Evolutionary conservation across 1,139 yeast species (phyloP).

Genomic region (Sugiyamaella castrensis): DNA sequence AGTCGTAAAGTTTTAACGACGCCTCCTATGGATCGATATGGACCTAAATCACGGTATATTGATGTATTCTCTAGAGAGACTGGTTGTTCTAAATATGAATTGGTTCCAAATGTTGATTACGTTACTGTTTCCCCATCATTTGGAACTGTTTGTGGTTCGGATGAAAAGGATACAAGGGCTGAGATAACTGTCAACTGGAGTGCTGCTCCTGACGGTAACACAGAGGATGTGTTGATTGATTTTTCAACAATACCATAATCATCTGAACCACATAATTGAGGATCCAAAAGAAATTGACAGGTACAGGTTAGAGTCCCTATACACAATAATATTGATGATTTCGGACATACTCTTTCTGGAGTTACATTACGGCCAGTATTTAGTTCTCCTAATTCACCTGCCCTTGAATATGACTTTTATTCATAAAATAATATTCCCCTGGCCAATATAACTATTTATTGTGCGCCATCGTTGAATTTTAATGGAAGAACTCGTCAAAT

Average conservation of each 20-base stretch:
- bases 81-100: conserved; percentile 11
- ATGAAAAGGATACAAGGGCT: conserved; percentile 12
- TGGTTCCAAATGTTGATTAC: conserved; percentile 14
- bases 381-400: conserved; percentile 15
- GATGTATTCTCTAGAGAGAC: conserved; percentile 21
- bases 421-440: conserved; percentile 9
- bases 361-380: conserved; percentile 23
- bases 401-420: conserved; percentile 18
- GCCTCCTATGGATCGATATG: conserved; percentile 18
- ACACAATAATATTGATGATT: conserved; percentile 10
- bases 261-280: conserved; percentile 9
- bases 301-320: conserved; percentile 14
- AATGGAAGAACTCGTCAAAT: conserved; percentile 19
- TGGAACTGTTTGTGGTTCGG: conserved; percentile 17
- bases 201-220: conserved; percentile 8
- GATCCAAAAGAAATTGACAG: conserved; percentile 6
- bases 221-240: conserved; percentile 2
- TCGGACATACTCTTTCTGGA: conserved; percentile 22
- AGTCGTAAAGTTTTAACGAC: conserved; percentile 14
- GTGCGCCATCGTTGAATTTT: conserved; percentile 22
- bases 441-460: conserved; percentile 21
- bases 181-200: conserved; percentile 16
- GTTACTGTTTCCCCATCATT: conserved; percentile 13
- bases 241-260: conserved; percentile 8
- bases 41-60: conserved; percentile 14